Evolutionary conservation across 1,284 basidiomycete genomes (phyloP), one percentile per base, ranked within the genome.

Genomic region (Rhizoctonia solani): DNA sequence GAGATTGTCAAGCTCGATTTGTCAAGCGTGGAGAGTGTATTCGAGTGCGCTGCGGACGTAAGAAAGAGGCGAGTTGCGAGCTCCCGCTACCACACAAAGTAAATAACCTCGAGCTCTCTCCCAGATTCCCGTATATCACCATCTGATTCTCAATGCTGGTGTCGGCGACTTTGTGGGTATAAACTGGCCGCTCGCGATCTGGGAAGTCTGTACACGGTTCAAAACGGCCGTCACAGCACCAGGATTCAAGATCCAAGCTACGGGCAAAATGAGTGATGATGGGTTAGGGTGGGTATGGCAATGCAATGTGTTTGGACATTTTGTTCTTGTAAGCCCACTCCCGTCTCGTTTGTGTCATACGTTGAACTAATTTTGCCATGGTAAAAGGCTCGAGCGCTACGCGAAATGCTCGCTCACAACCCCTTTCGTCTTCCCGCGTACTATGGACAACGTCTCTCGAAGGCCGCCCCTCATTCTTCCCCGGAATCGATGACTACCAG

Each of bases 221-320:
- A 71, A 87, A 34, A 74, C 75, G 6, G 74, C 74, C 0, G 74
- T 90, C 42, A 87, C 87, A 8, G 72, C 80, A 9, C 91, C 92
- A 0, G 73, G 72, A 25, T 93, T 78, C 76, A 85, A 89, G 72
- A 72, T 81, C 0, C 90, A 95, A 74, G 75, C 79, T 16, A 75
- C 74, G 6, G 92, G 90, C 0, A 82, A 86, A 59, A 73, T 82
- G 67, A 91, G 85, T 69, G 76, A 79, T 19, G 92, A 95, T 67
- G 85, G 88, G 21, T 76, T 93, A 0, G 93, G 93, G 0, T 86
- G 82, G 80, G 84, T 89, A 6, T 96, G 91, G 90, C 90, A 94
- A 73, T 88, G 87, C 66, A 95, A 95, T 72, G 81, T 93, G 23
- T 90, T 95, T 66, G 87, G 89, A 0, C 90, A 93, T 73, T 95